Base-by-base conservation (phyloP, 345 rosid genomes). In the Eutrema japonicum region DNA sequence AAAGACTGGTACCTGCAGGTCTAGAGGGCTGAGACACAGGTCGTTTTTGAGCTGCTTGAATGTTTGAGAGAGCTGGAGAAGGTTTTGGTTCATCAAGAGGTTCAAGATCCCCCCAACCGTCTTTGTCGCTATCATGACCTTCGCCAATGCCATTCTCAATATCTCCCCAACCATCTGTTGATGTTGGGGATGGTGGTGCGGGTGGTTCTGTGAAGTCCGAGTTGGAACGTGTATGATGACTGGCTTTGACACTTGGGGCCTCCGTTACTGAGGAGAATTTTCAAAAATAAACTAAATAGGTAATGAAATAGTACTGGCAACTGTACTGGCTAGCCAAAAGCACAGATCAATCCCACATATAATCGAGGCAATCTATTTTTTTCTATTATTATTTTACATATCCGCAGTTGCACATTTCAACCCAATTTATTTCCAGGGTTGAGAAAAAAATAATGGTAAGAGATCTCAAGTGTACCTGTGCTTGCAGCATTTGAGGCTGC, bases 131-230 rank as follows among this genome's bases (percentile, higher is more conserved):
- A n/a, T 85, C 96, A 59, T 79, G 86, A 41, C 80, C 92, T 77
- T 85, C 96, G 61, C 78, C 64, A 78, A 92, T 80, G 73, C 97
- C 99, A 59, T 90, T 89, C 66, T 86, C 98, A 55, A 85, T 74
- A 64, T 95, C 99, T 79, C 99, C 99, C 99, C 99, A 95, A 35
- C 99, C 99, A 78, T 95, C 98, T 1, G 97, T 88, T 78, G 98
- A 95, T 62, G 98, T 82, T 22, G 99, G 99, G 41, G 98, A 95
- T 29, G 55, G 77, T 46, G 94, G 96, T 55, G 79, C 81, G 0
- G 94, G 94, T 77, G 77, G 92, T 77, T 95, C 94, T 6, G 87
- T 80, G 53, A 89, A 79, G 83, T 90, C 98, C 7, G 81, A 78
- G 87, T 84, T 77, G 11, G 92, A 87, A 85, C 85, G 87, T 62